phyloP scores from a whole-genome alignment of 2,329 filamentous ascomycete genomes.

The Hypomyces perniciosus region DNA sequence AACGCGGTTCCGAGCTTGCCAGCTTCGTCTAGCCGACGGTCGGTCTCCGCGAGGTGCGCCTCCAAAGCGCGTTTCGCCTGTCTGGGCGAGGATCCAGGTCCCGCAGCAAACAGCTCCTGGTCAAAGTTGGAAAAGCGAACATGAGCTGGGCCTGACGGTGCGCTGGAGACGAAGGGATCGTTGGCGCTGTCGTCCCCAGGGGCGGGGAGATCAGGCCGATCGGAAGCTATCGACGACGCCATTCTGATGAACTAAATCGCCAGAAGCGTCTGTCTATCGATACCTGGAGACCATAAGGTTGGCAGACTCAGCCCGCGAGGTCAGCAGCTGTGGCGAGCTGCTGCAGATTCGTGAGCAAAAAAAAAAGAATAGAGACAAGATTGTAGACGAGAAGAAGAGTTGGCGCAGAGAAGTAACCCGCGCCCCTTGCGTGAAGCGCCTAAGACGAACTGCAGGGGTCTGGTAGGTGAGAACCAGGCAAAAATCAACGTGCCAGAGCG shows the following conservation, averaged over 20 bases:
- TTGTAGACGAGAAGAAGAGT: slow-evolving; percentile 1
- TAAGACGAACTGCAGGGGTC: background rate
- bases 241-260: slow-evolving; percentile 25
- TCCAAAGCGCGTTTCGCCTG: slow-evolving; percentile 86
- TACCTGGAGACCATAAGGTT: slow-evolving; percentile 17
- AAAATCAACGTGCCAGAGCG: background rate
- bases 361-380: background rate
- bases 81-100: slow-evolving; percentile 69
- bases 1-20: slow-evolving; percentile 83
- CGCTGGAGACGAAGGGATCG: slow-evolving; percentile 52
- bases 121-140: slow-evolving; percentile 82
- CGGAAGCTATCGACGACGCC: slow-evolving; percentile 39
- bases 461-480: background rate
- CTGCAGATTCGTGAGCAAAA: background rate
- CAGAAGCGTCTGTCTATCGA: slow-evolving; percentile 20
- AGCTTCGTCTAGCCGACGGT: slow-evolving; percentile 84
- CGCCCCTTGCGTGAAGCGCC: no score
- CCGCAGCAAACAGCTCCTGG: slow-evolving; percentile 69
- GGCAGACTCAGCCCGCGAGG: slow-evolving; percentile 3
- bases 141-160: slow-evolving; percentile 35
- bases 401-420: background rate
- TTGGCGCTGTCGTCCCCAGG: slow-evolving; percentile 29
- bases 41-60: slow-evolving; percentile 87
- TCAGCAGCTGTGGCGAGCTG: slow-evolving; percentile 3
- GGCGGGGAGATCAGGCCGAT: slow-evolving; percentile 36